These are phyloP conservation scores for Lachancea kluyveri DNA, from an alignment of 805 yeast genomes.

Conservation along the genomic window DNA sequence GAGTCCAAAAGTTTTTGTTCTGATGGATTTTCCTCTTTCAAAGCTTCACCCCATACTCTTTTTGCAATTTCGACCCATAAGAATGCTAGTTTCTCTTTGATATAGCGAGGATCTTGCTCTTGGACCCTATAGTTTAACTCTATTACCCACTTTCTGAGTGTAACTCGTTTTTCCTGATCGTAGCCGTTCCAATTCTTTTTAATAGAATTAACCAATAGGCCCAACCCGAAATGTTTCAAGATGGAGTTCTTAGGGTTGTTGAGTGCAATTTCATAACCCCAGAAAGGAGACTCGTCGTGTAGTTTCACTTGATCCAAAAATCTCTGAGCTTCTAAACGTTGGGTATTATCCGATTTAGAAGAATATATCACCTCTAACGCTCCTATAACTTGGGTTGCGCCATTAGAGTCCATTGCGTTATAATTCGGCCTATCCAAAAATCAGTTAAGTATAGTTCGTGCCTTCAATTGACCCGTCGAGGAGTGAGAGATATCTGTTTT, in stretches of 20 bases:
- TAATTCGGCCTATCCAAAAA: background rate
- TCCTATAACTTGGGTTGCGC: constrained; percentile 64
- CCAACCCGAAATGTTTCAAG: constrained; percentile 86
- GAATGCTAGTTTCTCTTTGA: constrained; percentile 83
- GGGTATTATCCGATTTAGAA: constrained; percentile 53
- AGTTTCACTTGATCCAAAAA: constrained; percentile 72
- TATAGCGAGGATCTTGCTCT: constrained; percentile 75
- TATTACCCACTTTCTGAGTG: constrained; percentile 78
- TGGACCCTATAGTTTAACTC: constrained; percentile 61
- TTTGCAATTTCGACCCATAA: constrained; percentile 91
- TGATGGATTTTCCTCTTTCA: constrained; percentile 32
- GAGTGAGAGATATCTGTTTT: too few species aligned
- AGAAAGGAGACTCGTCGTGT: constrained; percentile 78
- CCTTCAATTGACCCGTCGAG: too few species aligned
- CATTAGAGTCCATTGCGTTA: constrained; percentile 55
- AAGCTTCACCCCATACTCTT: constrained; percentile 78
- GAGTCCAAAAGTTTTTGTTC: constrained; percentile 49
- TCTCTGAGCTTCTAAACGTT: constrained; percentile 50
- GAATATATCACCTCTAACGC: constrained; percentile 75
- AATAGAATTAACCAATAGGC: constrained; percentile 70
- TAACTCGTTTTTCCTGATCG: constrained; percentile 50
- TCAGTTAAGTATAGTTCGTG: too few species aligned
- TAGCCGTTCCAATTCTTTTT: constrained; percentile 47
- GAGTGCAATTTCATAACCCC: constrained; percentile 84
- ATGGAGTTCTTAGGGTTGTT: constrained; percentile 55